A percentile compares a stretch with the other conserved stretches of the same genome.
phyloP scores from a whole-genome alignment of 208 protist species.

The Leptomonas seymouri region DNA sequence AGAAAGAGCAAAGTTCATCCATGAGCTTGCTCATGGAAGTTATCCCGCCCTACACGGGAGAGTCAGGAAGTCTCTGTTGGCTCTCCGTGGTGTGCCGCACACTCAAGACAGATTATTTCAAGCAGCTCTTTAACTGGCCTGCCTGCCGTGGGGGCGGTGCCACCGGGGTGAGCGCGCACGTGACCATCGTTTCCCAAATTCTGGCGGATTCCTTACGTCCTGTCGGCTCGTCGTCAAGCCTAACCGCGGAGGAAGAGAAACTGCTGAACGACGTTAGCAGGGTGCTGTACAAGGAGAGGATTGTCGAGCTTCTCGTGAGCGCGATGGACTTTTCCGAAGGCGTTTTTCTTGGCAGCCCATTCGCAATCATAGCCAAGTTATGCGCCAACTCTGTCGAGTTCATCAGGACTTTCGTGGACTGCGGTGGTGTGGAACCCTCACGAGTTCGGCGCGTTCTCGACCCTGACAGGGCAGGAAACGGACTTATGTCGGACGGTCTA shows the following conservation, averaged over 20 bases:
- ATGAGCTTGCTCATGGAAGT: slow-evolving; percentile 66
- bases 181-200: slow-evolving; percentile 84
- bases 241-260: slow-evolving; percentile 51
- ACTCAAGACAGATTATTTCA: slow-evolving; percentile 72
- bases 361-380: slow-evolving; percentile 86
- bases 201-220: slow-evolving; percentile 63
- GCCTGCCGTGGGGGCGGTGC: slow-evolving; percentile 80
- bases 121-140: slow-evolving; percentile 82
- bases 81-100: slow-evolving; percentile 75
- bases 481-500: slow-evolving; percentile 86
- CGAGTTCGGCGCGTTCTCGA: slow-evolving; percentile 82
- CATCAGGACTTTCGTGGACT: slow-evolving; percentile 84
- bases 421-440: slow-evolving; percentile 76
- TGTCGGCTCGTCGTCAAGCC: slow-evolving; percentile 36
- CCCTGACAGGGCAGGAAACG: slow-evolving; percentile 61
- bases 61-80: slow-evolving; percentile 42
- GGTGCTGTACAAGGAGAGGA: slow-evolving; percentile 72
- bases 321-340: slow-evolving; percentile 84
- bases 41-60: slow-evolving; percentile 48
- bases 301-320: slow-evolving; percentile 82
- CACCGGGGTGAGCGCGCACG: slow-evolving; percentile 77
- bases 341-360: slow-evolving; percentile 80
- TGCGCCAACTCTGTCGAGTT: slow-evolving; percentile 78
- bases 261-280: slow-evolving; percentile 61
- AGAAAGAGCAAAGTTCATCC: slow-evolving; percentile 52